Evolutionary conservation across 2,329 filamentous ascomycete genomes (phyloP), one percentile per base, ranked within the genome.

Genomic region (Ceratocystis huliohia): DNA sequence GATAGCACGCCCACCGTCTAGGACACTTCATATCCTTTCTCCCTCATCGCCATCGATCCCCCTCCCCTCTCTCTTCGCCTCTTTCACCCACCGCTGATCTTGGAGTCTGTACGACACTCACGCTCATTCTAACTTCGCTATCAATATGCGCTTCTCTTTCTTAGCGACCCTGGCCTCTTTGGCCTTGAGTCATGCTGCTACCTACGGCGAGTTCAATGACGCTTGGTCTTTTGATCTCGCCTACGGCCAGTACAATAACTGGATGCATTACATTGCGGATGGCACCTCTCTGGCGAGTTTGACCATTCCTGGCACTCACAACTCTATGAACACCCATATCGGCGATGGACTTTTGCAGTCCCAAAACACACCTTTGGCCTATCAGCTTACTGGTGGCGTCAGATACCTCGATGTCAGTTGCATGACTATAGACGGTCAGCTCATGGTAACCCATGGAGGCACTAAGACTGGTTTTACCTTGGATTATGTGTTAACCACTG

Each of bases 361-460:
- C 2, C 48, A 53, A 13, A 53, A 53, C 48, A 10, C n/a, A 8
- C 1, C 2, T 22, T 25, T 53, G n/a, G 1, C n/a, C n/a, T n/a
- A 53, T 1, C 48, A 53, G 48, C 48, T 53, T 22, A 4, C 10
- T 4, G n/a, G 7, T 22, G 48, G 48, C 2, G 4, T 53, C 1
- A 53, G 48, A 53, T 53, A 53, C 48, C 22, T 53, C 22, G 48
- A 53, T 22, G 0, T 53, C 10, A 53, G n/a, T 53, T n/a, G n/a
- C 15, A 3, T 1, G 7, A n/a, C 0, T 8, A 13, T 5, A 0
- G 4, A 22, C 10, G 17, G 10, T 4, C 22, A 0, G 0, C n/a
- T 53, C 1, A 1, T 20, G 1, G 22, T 53, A 8, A 8, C n/a
- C 0, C 22, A 53, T 13, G 22, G n/a, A 53, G 17, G 4, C 7